Conservation (phyloP, 805 yeast genomes). For the Starmerella sp. region DNA sequence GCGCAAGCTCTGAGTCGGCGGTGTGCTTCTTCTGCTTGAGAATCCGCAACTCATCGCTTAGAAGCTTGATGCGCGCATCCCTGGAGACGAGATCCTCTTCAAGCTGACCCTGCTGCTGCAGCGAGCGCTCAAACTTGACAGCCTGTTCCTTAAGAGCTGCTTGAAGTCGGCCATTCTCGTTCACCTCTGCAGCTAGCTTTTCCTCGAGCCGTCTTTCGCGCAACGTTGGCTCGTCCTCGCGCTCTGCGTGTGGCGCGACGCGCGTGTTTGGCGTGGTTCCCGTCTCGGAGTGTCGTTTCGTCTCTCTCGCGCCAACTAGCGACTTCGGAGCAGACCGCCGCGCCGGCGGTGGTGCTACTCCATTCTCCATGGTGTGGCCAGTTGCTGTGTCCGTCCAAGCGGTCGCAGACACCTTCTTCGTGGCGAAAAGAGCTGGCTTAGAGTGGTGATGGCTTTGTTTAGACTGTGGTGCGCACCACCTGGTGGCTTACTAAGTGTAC, state of each 20-base stretch:
- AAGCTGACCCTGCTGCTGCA: constrained; percentile 15
- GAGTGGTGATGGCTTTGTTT: neutral
- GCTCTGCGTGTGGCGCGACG: neutral
- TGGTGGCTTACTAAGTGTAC: neutral
- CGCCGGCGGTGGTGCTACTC: neutral
- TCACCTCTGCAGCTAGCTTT: neutral
- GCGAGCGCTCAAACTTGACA: neutral
- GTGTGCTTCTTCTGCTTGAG: constrained; percentile 18
- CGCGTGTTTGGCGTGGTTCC: neutral
- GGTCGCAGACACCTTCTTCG: neutral
- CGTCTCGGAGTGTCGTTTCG: neutral
- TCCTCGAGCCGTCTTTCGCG: neutral
- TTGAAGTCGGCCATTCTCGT: neutral
- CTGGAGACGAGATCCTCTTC: constrained; percentile 25
- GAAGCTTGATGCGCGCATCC: constrained; percentile 16
- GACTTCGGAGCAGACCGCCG: constrained; percentile 1
- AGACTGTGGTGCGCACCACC: neutral
- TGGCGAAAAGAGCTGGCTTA: neutral
- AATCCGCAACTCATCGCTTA: constrained; percentile 19
- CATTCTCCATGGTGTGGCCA: neutral
- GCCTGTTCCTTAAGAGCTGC: constrained; percentile 3
- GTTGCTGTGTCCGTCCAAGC: neutral
- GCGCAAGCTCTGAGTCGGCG: constrained; percentile 24
- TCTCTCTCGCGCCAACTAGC: neutral
- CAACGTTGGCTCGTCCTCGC: neutral